Evolutionary conservation across 2,329 filamentous ascomycete species (phyloP), one percentile per base, ranked within the genome.

Genomic region (Hypoxylon sp.): DNA sequence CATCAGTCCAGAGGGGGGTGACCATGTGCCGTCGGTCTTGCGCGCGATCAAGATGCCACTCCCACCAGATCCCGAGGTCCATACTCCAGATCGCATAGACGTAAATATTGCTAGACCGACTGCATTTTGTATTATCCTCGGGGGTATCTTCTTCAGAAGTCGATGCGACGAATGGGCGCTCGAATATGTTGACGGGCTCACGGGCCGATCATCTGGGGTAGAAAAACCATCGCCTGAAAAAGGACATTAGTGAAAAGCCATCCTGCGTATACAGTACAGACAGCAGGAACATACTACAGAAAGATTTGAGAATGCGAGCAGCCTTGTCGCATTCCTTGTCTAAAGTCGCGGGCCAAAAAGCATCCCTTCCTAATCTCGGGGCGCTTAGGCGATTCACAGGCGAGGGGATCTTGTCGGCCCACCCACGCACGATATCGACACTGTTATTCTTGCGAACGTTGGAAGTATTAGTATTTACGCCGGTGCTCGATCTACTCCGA

Each of bases 51-150:
- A 83, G 39, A 98, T 86, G 52, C 94, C 94, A 59, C 92, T 94
- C 39, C 94, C 94, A 26, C 94, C 94, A 15, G 93, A 94, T 47
- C 94, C 94, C 47, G 92, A 94, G 70, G 97, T 85, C 91, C 94
- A 97, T 30, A 97, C 81, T 11, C 94, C 94, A 13, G 92, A 94
- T 62, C 94, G 89, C 93, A 97, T 97, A 28, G 93, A 97, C 0
- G 94, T 97, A 80, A 97, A 97, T 70, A 98, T 92, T 56, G 93
- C 94, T 60, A 98, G 85, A 10, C 93, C 94, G 70, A 94, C 93
- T 26, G 94, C 93, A 79, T 95, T 92, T 74, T 91, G 88, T 70
- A 98, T 92, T 59, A 97, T 92, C 73, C 90, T 86, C 59, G 89
- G 82, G 0, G 94, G 94, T 26, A 98, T 97, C 80, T 93, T 95